Evolutionary conservation across 2,329 filamentous ascomycete genomes (phyloP).

Genomic region (Chrysoporthe cubensis): DNA sequence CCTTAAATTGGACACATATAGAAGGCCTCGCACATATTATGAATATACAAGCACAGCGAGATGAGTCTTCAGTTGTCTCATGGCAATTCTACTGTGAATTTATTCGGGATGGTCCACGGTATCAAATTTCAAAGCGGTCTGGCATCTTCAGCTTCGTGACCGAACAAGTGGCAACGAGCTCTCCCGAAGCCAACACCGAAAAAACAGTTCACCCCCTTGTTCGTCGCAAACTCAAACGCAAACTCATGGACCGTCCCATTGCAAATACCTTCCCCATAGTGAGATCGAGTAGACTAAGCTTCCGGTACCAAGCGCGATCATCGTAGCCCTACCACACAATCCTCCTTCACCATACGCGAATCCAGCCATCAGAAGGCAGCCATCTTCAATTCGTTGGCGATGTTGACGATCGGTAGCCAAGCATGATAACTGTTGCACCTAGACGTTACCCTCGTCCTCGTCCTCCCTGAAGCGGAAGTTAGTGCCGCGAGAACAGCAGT

Average conservation of each 20-base stretch:
- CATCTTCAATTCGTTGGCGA: conserved; percentile 21
- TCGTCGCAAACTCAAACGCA: not conserved
- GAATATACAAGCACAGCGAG: not conserved
- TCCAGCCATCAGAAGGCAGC: conserved; percentile 3
- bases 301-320: not conserved
- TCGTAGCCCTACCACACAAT: conserved; percentile 12
- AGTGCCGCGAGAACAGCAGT: not conserved
- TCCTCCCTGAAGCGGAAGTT: conserved; percentile 12
- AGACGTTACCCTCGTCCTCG: conserved; percentile 23
- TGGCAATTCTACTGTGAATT: not conserved
- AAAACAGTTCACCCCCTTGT: not conserved
- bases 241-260: conserved; percentile 1
- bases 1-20: not conserved
- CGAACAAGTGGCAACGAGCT: not conserved
- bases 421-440: not conserved
- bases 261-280: no score
- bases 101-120: not conserved
- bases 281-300: not conserved
- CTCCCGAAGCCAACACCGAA: not conserved
- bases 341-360: not conserved
- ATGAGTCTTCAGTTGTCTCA: not conserved
- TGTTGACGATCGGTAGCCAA: not conserved
- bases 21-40: not conserved
- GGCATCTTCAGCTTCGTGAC: not conserved
- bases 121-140: not conserved